Conservation (phyloP, 176 grass and related monocot genomes). For the Oryza officinalis region DNA sequence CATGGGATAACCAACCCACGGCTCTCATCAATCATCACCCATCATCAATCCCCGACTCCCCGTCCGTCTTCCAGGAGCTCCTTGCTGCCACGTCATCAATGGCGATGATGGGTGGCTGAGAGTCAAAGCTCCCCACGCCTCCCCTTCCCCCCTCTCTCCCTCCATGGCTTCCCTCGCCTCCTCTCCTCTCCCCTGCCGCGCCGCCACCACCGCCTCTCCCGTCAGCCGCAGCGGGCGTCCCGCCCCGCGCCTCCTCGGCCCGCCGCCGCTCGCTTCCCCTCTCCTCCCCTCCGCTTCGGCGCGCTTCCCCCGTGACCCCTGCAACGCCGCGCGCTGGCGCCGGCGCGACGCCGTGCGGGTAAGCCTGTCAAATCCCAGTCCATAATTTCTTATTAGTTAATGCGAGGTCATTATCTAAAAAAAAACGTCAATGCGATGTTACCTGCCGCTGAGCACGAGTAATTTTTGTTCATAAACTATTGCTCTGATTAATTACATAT, state of each 20-base stretch:
- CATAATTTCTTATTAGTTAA: not conserved
- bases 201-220: not conserved
- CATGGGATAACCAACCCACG: conserved; percentile 19
- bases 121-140: not conserved
- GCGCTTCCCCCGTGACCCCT: not conserved
- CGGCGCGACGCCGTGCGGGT: conserved; percentile 34
- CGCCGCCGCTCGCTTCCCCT: not conserved
- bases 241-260: not conserved
- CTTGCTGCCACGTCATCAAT: conserved; percentile 11
- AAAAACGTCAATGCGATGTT: not conserved
- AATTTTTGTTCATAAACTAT: not conserved
- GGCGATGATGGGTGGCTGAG: conserved; percentile 43
- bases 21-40: not conserved
- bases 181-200: conserved; percentile 10
- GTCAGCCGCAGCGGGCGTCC: not conserved
- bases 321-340: not conserved
- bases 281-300: conserved; percentile 18
- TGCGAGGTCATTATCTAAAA: not conserved
- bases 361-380: not conserved
- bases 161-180: conserved; percentile 44
- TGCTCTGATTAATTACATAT: not conserved
- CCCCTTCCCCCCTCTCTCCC: not conserved
- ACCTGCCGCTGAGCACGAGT: no score
- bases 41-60: not conserved
- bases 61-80: not conserved